Percentiles rank a stretch among this genome's conserved stretches.
phyloP scores from a whole-genome alignment of 164 flowering plant genomes.

The Dillenia suffruticosa region DNA sequence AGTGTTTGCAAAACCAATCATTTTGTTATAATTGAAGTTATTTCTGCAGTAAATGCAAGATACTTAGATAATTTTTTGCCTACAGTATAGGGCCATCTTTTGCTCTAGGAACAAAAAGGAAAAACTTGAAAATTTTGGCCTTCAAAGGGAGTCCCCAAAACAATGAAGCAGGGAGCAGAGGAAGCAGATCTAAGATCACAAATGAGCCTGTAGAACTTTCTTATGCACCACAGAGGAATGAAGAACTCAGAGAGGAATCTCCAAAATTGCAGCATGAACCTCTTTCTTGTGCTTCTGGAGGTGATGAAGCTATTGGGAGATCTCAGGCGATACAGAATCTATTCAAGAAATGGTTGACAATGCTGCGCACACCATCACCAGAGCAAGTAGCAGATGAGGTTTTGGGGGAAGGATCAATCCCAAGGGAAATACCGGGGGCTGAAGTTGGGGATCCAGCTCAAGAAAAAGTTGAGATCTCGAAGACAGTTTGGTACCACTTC shows the following conservation, averaged over 20 bases:
- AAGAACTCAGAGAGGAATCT: conserved; percentile 32
- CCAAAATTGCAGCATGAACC: conserved; percentile 29
- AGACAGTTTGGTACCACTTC: conserved; percentile 43
- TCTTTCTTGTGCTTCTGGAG: conserved; percentile 38
- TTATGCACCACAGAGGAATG: conserved; percentile 41
- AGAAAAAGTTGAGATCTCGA: conserved; percentile 31
- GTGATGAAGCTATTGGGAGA: conserved; percentile 28
- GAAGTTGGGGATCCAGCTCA: conserved; percentile 18
- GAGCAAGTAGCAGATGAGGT: conserved; percentile 30
- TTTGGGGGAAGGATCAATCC: conserved; percentile 28
- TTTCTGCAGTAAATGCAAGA: no score
- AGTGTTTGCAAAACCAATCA: no score
- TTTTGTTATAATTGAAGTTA: no score
- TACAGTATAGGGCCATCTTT: conserved; percentile 40
- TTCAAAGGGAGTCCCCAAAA: conserved; percentile 57
- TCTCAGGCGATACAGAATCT: conserved; percentile 50
- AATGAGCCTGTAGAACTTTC: conserved; percentile 51
- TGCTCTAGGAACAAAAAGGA: conserved; percentile 27
- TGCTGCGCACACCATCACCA: conserved; percentile 48
- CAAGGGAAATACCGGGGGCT: conserved; percentile 20
- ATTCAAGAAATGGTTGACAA: conserved; percentile 68
- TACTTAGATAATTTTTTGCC: conserved; percentile 9
- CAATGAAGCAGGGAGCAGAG: conserved; percentile 45
- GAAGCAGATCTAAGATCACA: conserved; percentile 33
- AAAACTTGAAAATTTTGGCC: conserved; percentile 42